Evolutionary conservation across 495 filamentous ascomycete species (phyloP).

Genomic region (Sporormia fimetaria): DNA sequence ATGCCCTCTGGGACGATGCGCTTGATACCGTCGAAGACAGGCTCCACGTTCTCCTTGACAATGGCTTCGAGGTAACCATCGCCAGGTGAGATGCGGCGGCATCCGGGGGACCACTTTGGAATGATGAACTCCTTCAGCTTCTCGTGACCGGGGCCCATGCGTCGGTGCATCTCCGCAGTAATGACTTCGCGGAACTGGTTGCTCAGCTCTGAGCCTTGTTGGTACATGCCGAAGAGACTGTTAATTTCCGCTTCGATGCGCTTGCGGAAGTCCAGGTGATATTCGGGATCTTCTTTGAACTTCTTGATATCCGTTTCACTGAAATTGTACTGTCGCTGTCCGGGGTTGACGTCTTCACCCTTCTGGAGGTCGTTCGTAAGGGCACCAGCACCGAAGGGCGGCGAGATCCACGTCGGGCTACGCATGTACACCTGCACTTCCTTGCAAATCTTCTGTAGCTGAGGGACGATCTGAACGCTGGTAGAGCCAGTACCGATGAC

Average conservation of each 20-base stretch:
- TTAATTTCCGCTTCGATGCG: constrained; percentile 29
- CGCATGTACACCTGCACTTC: constrained; percentile 24
- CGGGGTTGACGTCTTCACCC: constrained; percentile 22
- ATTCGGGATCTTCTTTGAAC: constrained; percentile 30
- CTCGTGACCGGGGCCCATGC: constrained; percentile 29
- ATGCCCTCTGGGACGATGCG: constrained; percentile 22
- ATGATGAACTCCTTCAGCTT: constrained; percentile 32
- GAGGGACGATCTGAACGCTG: constrained; percentile 25
- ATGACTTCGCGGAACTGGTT: constrained; percentile 25
- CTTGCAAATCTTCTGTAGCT: constrained; percentile 26
- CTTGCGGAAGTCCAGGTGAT: constrained; percentile 29
- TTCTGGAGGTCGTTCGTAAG: constrained; percentile 18
- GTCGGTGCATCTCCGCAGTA: constrained; percentile 25
- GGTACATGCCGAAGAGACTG: constrained; percentile 30
- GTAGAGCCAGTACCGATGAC: constrained; percentile 41
- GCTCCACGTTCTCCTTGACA: constrained; percentile 21
- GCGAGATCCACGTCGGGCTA: constrained; percentile 26
- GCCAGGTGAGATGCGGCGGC: constrained; percentile 23
- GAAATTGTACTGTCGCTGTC: constrained; percentile 27
- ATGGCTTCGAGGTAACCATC: constrained; percentile 29
- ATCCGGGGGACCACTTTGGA: constrained; percentile 27
- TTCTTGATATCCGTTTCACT: constrained; percentile 30
- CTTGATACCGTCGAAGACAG: constrained; percentile 21
- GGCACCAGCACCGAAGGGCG: constrained; percentile 22
- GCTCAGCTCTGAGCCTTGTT: constrained; percentile 23